phyloP scores from a whole-genome alignment of 768 basidiomycete genomes.

The Suillus hirtellus region DNA sequence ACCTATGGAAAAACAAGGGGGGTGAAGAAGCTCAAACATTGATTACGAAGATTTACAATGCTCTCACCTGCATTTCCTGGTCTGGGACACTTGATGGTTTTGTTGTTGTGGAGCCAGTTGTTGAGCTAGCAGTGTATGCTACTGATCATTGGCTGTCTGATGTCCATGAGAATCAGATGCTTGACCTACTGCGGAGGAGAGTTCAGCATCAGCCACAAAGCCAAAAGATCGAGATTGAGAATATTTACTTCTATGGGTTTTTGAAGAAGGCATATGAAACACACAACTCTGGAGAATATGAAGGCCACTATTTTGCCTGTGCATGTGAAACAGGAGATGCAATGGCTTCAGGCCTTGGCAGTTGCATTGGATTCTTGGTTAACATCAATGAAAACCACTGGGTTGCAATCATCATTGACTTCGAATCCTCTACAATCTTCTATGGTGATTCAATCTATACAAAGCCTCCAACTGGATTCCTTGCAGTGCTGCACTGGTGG shows the following conservation, averaged over 20 bases:
- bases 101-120: neutral
- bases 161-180: constrained; percentile 8
- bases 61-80: neutral
- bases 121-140: neutral
- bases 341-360: neutral
- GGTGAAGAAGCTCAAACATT: neutral
- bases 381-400: neutral
- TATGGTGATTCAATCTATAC: neutral
- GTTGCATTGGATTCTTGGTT: neutral
- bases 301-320: neutral
- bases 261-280: neutral
- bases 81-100: neutral
- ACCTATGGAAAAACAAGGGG: neutral
- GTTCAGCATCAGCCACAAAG: neutral
- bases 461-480: neutral
- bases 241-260: neutral
- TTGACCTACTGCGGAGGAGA: neutral
- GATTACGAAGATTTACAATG: neutral
- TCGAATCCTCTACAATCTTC: neutral
- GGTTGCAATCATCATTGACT: neutral
- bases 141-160: neutral
- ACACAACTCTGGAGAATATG: neutral
- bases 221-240: neutral
- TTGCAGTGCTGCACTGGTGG: neutral
- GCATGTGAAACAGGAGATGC: neutral